phyloP scores from a whole-genome alignment of 805 yeast genomes.

The Myxozyma monticola region DNA sequence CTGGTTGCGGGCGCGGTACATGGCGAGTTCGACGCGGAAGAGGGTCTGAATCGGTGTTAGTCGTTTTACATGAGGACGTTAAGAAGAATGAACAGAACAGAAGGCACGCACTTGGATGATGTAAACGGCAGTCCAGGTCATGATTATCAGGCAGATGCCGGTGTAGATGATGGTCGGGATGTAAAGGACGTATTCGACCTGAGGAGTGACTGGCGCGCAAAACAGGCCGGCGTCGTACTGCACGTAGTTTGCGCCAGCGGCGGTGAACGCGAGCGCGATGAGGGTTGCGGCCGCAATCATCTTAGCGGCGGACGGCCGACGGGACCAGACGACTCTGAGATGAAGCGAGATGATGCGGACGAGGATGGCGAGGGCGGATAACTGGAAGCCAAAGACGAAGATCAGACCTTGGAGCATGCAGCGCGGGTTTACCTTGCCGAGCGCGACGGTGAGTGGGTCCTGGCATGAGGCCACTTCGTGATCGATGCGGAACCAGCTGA shows the following conservation, averaged over 20 bases:
- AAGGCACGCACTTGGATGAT: background rate
- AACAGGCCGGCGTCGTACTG: constrained; percentile 13
- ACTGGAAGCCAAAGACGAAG: constrained; percentile 21
- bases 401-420: constrained; percentile 25
- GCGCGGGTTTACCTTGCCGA: constrained; percentile 12
- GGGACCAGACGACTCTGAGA: constrained; percentile 21
- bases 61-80: too few relatives aligned
- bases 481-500: constrained; percentile 15
- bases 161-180: constrained; percentile 23
- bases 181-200: constrained; percentile 9
- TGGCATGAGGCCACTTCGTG: constrained; percentile 9
- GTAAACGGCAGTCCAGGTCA: background rate
- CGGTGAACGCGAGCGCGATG: too few relatives aligned
- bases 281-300: too few relatives aligned
- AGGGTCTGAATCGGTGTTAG: too few relatives aligned
- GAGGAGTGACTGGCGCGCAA: constrained; percentile 19
- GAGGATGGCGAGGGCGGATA: constrained; percentile 16
- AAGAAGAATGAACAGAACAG: background rate
- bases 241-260: too few relatives aligned
- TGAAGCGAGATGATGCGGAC: constrained; percentile 20
- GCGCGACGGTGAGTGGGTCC: constrained; percentile 21
- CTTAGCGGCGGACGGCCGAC: too few relatives aligned
- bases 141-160: constrained; percentile 7
- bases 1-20: background rate
- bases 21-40: constrained; percentile 9